These are phyloP conservation scores for Leptographium procerum DNA, from an alignment of 2,329 filamentous ascomycete species.

Conservation along the genomic window DNA sequence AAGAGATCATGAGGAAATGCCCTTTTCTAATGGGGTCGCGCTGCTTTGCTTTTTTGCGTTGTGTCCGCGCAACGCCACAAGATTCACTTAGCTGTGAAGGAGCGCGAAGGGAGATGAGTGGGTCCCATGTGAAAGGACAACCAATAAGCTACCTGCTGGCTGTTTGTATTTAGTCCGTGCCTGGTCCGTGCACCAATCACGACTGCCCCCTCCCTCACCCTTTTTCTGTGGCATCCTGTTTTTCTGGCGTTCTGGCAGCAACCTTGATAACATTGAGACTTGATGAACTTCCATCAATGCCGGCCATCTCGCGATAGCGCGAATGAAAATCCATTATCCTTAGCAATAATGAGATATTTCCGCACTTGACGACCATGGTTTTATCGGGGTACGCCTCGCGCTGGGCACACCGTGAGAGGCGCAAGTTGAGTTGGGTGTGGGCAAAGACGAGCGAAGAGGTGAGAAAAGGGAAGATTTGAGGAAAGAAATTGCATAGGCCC, in stretches of 20 bases:
- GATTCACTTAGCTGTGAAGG: not conserved
- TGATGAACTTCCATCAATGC: not conserved
- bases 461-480: not conserved
- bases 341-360: too few relatives aligned
- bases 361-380: not conserved
- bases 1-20: not conserved
- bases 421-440: not conserved
- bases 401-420: not conserved
- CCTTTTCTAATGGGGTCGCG: conserved; percentile 1
- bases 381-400: not conserved
- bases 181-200: conserved; percentile 6
- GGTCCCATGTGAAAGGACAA: not conserved
- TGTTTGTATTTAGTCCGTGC: not conserved
- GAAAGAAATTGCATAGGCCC: not conserved
- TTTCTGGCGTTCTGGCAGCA: not conserved
- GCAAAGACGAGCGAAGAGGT: not conserved
- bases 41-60: conserved; percentile 2
- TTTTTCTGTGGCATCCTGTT: not conserved
- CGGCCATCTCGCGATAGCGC: not conserved
- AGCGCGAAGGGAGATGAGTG: conserved; percentile 1
- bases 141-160: not conserved
- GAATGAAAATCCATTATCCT: too few relatives aligned
- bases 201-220: not conserved
- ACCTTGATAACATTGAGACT: not conserved
- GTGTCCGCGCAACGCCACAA: conserved; percentile 3